These are phyloP conservation scores for Serendipita sp. DNA, from an alignment of 768 basidiomycete species.

Conservation along the genomic window DNA sequence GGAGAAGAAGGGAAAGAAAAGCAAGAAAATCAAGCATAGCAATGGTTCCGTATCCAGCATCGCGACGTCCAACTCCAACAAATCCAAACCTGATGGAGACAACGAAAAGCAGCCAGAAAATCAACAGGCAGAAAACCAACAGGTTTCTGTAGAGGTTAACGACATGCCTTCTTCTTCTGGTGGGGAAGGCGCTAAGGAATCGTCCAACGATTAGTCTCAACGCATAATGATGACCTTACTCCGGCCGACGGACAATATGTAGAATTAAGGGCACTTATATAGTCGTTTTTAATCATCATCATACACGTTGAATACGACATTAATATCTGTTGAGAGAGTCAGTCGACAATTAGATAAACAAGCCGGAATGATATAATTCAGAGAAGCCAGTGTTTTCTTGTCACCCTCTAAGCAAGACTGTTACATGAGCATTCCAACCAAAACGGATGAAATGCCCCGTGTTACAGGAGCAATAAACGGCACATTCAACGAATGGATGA, in stretches of 20 bases:
- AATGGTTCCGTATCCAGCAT: neutral
- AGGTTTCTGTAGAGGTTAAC: neutral
- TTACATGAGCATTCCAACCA: neutral
- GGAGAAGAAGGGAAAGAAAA: neutral
- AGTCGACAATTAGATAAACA: neutral
- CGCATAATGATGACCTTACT: neutral
- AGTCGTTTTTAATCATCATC: neutral
- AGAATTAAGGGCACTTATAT: neutral
- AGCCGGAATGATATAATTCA: neutral
- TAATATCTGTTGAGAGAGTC: neutral
- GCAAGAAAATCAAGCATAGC: neutral
- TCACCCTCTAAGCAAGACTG: neutral
- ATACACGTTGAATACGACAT: neutral
- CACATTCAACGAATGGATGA: conserved; percentile 5
- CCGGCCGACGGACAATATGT: neutral
- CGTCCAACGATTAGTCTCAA: neutral
- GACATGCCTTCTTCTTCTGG: neutral
- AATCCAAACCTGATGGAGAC: neutral
- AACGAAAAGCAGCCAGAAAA: no score
- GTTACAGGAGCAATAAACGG: neutral
- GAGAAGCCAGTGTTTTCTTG: conserved; percentile 6
- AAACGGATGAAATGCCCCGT: neutral
- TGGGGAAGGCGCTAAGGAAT: neutral
- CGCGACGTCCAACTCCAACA: neutral
- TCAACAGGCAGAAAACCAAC: neutral